phyloP scores from a whole-genome alignment of 441 rosid genomes.

The Gossypium davidsonii region DNA sequence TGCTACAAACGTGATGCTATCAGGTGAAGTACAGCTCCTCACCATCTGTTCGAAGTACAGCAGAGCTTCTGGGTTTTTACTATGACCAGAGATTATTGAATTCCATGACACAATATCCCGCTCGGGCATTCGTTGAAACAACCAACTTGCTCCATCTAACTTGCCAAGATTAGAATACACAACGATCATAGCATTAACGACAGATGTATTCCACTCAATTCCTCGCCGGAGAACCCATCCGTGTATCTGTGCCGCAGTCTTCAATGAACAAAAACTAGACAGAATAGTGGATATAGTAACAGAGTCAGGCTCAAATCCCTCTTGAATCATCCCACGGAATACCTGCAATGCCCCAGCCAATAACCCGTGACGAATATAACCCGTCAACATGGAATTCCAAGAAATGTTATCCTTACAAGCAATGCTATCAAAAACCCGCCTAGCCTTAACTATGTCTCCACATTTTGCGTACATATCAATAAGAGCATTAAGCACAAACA shows the following conservation, averaged over 20 bases:
- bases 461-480: constrained; percentile 89
- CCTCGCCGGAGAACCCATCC: constrained; percentile 62
- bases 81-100: constrained; percentile 62
- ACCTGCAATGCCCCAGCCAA: constrained; percentile 39
- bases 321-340: constrained; percentile 44
- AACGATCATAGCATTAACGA: constrained; percentile 60
- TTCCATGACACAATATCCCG: constrained; percentile 76
- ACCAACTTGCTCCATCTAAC: constrained; percentile 37
- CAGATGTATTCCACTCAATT: constrained; percentile 47
- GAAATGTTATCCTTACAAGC: constrained; percentile 46
- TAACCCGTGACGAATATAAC: constrained; percentile 56
- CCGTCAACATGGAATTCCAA: constrained; percentile 71
- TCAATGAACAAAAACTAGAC: constrained; percentile 37
- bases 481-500: constrained; percentile 64
- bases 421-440: constrained; percentile 57
- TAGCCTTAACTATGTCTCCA: constrained; percentile 71
- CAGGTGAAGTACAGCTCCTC: constrained; percentile 38
- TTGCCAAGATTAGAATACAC: constrained; percentile 43
- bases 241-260: constrained; percentile 52
- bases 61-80: constrained; percentile 40
- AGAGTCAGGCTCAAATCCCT: constrained; percentile 54
- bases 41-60: constrained; percentile 62
- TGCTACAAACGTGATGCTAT: constrained; percentile 65
- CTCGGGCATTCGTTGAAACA: constrained; percentile 60
- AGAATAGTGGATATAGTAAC: constrained; percentile 67